Evolutionary conservation across 2,329 filamentous ascomycete species (phyloP).

Genomic region (Leptoxyphium fumago): DNA sequence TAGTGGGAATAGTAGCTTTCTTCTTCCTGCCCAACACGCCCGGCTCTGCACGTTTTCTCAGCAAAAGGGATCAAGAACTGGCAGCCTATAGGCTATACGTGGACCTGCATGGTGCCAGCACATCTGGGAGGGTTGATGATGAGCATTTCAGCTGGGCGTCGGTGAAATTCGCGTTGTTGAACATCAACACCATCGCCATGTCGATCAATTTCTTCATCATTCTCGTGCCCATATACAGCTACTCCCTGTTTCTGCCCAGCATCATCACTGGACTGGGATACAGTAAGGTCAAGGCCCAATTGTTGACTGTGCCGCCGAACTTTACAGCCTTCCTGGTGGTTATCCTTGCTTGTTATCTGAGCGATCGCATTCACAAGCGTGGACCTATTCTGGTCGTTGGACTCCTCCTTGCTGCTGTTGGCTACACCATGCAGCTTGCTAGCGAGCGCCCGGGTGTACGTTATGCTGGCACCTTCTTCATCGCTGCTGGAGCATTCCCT

Average conservation of each 20-base stretch:
- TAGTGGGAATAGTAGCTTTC: conserved; percentile 39
- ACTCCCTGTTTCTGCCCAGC: conserved; percentile 31
- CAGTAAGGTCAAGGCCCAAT: conserved; percentile 24
- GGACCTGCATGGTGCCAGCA: conserved; percentile 17
- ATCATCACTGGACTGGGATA: conserved; percentile 31
- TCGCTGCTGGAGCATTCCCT: conserved; percentile 18
- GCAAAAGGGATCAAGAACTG: conserved; percentile 15
- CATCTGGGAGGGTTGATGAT: conserved; percentile 14
- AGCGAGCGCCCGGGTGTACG: conserved; percentile 18
- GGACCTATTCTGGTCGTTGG: conserved; percentile 19
- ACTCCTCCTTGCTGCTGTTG: conserved; percentile 19
- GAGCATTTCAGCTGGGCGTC: conserved; percentile 20
- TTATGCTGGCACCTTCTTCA: conserved; percentile 28
- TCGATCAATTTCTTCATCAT: conserved; percentile 21
- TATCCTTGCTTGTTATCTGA: conserved; percentile 12
- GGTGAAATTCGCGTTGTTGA: conserved; percentile 17
- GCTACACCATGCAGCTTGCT: conserved; percentile 25
- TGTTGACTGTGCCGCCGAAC: conserved; percentile 26
- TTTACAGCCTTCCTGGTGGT: conserved; percentile 18
- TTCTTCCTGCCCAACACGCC: conserved; percentile 40
- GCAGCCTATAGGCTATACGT: conserved; percentile 17
- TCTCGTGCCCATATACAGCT: conserved; percentile 26
- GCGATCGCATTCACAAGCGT: conserved; percentile 19
- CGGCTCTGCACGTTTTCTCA: conserved; percentile 28
- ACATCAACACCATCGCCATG: conserved; percentile 21